These are phyloP conservation scores for Monosporascus sp. DNA, from an alignment of 2,329 filamentous ascomycete genomes.

Conservation along the genomic window DNA sequence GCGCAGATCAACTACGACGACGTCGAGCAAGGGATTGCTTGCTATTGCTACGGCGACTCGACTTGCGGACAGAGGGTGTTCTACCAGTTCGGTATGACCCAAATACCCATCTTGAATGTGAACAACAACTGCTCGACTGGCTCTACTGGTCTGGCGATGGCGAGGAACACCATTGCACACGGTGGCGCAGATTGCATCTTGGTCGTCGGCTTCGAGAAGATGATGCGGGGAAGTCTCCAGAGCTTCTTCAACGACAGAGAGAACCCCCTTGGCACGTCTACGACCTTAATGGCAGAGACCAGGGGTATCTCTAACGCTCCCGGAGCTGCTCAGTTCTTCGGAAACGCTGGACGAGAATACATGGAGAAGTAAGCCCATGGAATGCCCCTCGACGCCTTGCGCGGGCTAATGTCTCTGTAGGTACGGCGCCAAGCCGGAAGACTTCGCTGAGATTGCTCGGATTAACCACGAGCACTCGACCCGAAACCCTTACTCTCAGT, in stretches of 20 bases:
- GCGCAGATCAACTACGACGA: conserved; percentile 95
- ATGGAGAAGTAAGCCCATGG: conserved; percentile 69
- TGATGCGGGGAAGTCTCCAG: conserved; percentile 86
- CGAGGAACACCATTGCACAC: conserved; percentile 68
- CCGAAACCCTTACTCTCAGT: conserved; percentile 96
- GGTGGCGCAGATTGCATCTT: conserved; percentile 84
- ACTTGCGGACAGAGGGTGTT: conserved; percentile 95
- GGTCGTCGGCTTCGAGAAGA: conserved; percentile 96
- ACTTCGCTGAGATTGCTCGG: conserved; percentile 92
- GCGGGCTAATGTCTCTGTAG: conserved; percentile 34
- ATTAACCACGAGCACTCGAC: conserved; percentile 90
- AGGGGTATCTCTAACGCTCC: conserved; percentile 77
- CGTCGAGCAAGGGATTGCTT: conserved; percentile 90
- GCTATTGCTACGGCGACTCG: conserved; percentile 95
- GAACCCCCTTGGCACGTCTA: conserved; percentile 69
- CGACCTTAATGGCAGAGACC: conserved; percentile 76
- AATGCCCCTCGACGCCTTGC: not conserved
- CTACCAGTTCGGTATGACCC: conserved; percentile 97
- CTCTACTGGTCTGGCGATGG: conserved; percentile 85
- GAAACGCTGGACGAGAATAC: conserved; percentile 88
- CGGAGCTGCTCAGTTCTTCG: conserved; percentile 88
- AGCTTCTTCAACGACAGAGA: conserved; percentile 79
- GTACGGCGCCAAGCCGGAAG: conserved; percentile 74
- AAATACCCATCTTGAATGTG: conserved; percentile 94
- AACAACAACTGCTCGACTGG: conserved; percentile 99